Conservation (phyloP, 257 asterid genomes). For the Gynochthodes officinalis region DNA sequence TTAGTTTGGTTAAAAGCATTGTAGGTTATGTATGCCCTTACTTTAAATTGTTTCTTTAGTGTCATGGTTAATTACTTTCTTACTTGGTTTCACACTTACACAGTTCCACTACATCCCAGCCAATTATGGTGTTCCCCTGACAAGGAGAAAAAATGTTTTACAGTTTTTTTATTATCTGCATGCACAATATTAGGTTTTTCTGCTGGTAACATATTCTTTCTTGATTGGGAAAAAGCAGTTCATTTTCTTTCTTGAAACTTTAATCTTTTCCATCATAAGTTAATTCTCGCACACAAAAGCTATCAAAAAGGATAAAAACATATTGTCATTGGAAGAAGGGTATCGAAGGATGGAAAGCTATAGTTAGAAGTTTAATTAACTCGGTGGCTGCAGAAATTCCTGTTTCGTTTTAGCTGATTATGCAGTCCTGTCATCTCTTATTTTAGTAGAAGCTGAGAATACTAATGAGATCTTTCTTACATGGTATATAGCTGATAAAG, state of each 20-base stretch:
- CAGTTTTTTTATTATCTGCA: neutral
- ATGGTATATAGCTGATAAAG: slow-evolving; percentile 34
- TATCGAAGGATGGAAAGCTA: neutral
- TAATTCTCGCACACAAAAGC: neutral
- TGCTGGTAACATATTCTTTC: neutral
- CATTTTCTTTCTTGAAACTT: neutral
- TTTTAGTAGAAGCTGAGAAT: neutral
- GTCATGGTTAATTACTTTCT: neutral
- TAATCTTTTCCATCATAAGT: neutral
- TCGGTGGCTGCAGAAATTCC: neutral
- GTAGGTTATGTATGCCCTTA: neutral
- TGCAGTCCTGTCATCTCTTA: neutral
- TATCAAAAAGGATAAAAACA: neutral
- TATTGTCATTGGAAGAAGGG: neutral
- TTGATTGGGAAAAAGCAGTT: neutral
- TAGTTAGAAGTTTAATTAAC: neutral
- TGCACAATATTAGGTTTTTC: neutral
- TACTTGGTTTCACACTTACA: neutral
- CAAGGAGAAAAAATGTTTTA: neutral
- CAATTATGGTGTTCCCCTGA: neutral
- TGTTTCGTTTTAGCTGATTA: neutral
- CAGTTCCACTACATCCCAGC: neutral
- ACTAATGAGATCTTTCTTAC: slow-evolving; percentile 8
- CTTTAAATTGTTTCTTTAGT: neutral
- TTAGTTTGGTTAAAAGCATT: neutral